Evolutionary conservation across 1,139 yeast species (phyloP), one percentile per base, ranked within the genome.

Genomic region (Suhomyces choctaworum): DNA sequence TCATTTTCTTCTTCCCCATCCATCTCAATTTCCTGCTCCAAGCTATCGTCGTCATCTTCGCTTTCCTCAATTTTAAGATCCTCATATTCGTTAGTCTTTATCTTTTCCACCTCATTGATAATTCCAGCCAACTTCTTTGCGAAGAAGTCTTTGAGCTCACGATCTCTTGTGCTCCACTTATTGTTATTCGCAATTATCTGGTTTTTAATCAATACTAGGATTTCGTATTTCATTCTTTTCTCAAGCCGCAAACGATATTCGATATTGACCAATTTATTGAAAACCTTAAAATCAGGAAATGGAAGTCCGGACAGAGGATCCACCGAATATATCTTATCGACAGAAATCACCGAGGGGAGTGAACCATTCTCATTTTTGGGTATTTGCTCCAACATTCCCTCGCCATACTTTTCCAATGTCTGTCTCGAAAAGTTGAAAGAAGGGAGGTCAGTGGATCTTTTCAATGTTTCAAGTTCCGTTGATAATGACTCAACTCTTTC

Each of bases 141-240:
- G 27, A 75, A 42, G 43, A 73, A 74, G 27, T 57, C 61, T 20
- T 62, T 58, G 46, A 75, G 57, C 10, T 58, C 57, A 14, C 54
- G 52, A 41, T 71, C 74, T 36, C 74, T 52, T 2, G 54, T 41
- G 6, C 57, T 59, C 78, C 80, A 73, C 40, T 63, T 62, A 33
- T 54, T 58, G 41, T 66, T 70, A 23, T 60, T 55, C 7, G 55
- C 51, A 4, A 50, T 46, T 17, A 67, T 48, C 29, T 63, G 69
- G 33, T 56, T 52, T 39, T 63, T 65, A 14, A 66, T 55, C 29
- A 55, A 53, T 8, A 52, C 47, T 36, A 70, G 52, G 3, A 68
- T 51, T 37, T 69, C 75, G 44, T 63, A 60, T 37, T 64, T 62
- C 26, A 69, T 50, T 49, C 64, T 58, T 36, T 56, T 47, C 40